Percentiles rank a stretch among this genome's conserved stretches.
Conservation (phyloP, 2,329 filamentous ascomycete species). For the Colletotrichum limetticola region DNA sequence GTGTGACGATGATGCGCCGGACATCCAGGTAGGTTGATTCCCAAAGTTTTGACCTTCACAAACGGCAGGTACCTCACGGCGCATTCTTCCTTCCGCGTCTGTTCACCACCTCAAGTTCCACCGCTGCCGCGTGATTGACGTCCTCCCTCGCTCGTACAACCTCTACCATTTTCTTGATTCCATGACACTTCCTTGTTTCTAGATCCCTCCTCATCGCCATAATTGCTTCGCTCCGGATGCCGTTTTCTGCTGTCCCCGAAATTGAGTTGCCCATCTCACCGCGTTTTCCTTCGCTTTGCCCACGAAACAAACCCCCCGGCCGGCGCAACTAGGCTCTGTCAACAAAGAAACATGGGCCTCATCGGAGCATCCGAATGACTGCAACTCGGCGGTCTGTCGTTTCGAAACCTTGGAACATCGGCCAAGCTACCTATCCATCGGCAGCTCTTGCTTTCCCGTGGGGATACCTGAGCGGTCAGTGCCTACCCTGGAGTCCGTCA, state of each 20-base stretch:
- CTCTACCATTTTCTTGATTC: not conserved
- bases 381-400: constrained; percentile 12
- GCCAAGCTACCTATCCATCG: constrained; percentile 20
- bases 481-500: constrained; percentile 21
- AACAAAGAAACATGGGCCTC: not conserved
- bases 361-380: constrained; percentile 9
- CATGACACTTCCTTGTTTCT: too few species aligned
- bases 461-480: constrained; percentile 25
- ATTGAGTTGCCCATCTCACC: not conserved
- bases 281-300: constrained; percentile 4
- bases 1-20: not conserved
- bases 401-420: constrained; percentile 13
- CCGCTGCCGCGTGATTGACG: not conserved
- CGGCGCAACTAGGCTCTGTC: not conserved
- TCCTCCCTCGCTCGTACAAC: not conserved
- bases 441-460: constrained; percentile 20
- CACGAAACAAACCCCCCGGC: not conserved
- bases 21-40: not conserved
- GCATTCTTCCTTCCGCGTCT: not conserved
- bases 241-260: constrained; percentile 6
- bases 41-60: not conserved
- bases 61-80: not conserved
- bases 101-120: not conserved
- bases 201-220: not conserved
- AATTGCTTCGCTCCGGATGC: not conserved